phyloP scores from a whole-genome alignment of 176 grass and related monocot genomes.

The Dendrocalamus sinicus region DNA sequence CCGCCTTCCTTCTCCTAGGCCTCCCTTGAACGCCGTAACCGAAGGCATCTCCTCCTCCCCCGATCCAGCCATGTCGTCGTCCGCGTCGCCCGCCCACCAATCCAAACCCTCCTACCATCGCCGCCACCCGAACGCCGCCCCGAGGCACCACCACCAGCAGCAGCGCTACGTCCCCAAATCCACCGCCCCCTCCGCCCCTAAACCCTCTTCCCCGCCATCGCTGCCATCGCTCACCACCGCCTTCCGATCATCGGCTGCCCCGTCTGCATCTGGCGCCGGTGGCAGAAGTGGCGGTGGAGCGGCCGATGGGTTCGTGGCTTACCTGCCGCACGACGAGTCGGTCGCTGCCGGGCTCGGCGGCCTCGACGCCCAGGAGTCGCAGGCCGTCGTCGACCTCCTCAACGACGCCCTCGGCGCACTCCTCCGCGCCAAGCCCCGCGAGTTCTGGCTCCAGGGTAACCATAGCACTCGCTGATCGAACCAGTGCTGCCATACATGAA shows the following conservation, averaged over 20 bases:
- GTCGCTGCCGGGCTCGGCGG: constrained; percentile 83
- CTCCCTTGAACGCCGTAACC: not conserved
- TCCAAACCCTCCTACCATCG: constrained; percentile 54
- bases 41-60: constrained; percentile 21
- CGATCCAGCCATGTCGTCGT: constrained; percentile 65
- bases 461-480: not conserved
- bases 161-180: constrained; percentile 68
- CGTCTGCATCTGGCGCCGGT: constrained; percentile 42
- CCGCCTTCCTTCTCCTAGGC: not conserved
- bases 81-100: constrained; percentile 41
- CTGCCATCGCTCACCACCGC: constrained; percentile 59
- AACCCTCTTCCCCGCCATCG: constrained; percentile 40
- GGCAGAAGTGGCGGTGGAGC: not conserved
- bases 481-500: not conserved
- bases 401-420: constrained; percentile 70
- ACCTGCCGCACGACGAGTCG: constrained; percentile 95
- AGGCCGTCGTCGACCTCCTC: constrained; percentile 85
- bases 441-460: constrained; percentile 90
- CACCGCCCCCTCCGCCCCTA: constrained; percentile 39
- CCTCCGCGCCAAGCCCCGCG: constrained; percentile 66
- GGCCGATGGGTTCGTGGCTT: constrained; percentile 59
- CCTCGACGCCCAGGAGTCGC: constrained; percentile 84
- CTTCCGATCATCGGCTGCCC: constrained; percentile 61
- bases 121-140: constrained; percentile 39
- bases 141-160: constrained; percentile 40